A percentile compares a stretch with the other conserved stretches of the same genome.
Conservation (phyloP, 441 rosid species). For the Sinapis alba region DNA sequence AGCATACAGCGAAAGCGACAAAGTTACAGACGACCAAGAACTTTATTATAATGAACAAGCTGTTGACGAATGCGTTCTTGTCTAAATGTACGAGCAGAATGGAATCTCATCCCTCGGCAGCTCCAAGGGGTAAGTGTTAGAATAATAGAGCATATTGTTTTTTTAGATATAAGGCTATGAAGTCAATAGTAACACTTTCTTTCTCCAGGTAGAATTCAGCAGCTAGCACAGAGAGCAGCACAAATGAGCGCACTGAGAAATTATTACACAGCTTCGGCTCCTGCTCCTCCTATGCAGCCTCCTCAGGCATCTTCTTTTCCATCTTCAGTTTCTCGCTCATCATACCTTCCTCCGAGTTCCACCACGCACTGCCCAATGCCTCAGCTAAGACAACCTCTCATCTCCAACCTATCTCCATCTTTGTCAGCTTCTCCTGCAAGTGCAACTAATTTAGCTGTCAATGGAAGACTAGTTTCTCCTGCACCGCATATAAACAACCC, state of each 20-base stretch:
- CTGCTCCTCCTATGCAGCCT: conserved; percentile 24
- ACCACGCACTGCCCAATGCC: conserved; percentile 35
- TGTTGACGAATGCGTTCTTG: conserved; percentile 77
- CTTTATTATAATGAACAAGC: conserved; percentile 62
- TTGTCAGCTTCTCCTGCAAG: conserved; percentile 45
- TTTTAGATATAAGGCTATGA: conserved; percentile 1
- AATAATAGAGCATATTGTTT: conserved; percentile 9
- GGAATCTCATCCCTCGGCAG: conserved; percentile 27
- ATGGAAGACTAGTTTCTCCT: conserved; percentile 53
- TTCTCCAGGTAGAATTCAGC: conserved; percentile 61
- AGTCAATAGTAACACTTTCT: conserved; percentile 11
- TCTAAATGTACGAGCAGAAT: conserved; percentile 57
- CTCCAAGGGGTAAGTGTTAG: conserved; percentile 53
- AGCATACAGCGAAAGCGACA: conserved; percentile 42
- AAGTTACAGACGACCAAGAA: conserved; percentile 48
- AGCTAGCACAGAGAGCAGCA: conserved; percentile 47
- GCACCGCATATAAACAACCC: conserved; percentile 66
- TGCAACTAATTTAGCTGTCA: conserved; percentile 13
- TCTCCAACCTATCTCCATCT: conserved; percentile 44
- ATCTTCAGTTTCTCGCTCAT: conserved; percentile 33
- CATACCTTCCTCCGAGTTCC: conserved; percentile 32
- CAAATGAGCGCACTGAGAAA: conserved; percentile 46
- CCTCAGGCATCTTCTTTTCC: conserved; percentile 22
- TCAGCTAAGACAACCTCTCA: conserved; percentile 57
- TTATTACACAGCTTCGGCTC: conserved; percentile 21